A percentile compares a stretch with the other conserved stretches of the same genome.
Conservation (phyloP, 495 filamentous ascomycete genomes). For the Xylaria telfairii region DNA sequence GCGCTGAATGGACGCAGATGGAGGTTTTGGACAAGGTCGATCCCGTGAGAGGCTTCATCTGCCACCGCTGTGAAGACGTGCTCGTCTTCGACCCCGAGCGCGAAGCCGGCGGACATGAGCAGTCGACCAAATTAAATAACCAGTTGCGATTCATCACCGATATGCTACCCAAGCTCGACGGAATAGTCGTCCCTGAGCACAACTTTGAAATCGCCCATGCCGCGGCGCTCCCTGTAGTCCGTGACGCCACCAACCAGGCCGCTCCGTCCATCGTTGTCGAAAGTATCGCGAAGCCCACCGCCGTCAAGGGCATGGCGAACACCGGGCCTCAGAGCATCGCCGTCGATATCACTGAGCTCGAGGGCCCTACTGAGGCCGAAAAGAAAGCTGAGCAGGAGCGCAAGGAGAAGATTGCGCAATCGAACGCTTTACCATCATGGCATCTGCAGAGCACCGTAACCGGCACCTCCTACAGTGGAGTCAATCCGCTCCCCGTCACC, state of each 20-base stretch:
- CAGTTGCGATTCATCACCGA: conserved; percentile 86
- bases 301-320: conserved; percentile 73
- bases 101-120: conserved; percentile 77
- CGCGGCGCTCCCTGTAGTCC: conserved; percentile 62
- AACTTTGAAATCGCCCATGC: conserved; percentile 80
- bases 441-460: conserved; percentile 84
- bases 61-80: conserved; percentile 76
- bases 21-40: conserved; percentile 79
- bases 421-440: conserved; percentile 90
- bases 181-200: conserved; percentile 80
- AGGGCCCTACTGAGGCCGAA: conserved; percentile 77
- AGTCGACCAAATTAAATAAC: conserved; percentile 82
- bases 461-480: conserved; percentile 44
- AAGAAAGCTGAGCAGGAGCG: conserved; percentile 72
- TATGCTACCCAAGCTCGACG: conserved; percentile 85
- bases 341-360: conserved; percentile 75
- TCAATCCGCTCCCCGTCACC: conserved; percentile 51
- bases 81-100: conserved; percentile 72
- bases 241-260: conserved; percentile 66
- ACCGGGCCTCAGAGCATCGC: conserved; percentile 74
- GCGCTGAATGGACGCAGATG: conserved; percentile 80
- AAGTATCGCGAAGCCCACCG: conserved; percentile 58
- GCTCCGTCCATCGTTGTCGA: conserved; percentile 60
- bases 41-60: conserved; percentile 72
- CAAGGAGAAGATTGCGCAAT: conserved; percentile 75